Evolutionary conservation across 768 basidiomycete species (phyloP), one percentile per base, ranked within the genome.

Genomic region (Tylopilus vinaceipallidus): DNA sequence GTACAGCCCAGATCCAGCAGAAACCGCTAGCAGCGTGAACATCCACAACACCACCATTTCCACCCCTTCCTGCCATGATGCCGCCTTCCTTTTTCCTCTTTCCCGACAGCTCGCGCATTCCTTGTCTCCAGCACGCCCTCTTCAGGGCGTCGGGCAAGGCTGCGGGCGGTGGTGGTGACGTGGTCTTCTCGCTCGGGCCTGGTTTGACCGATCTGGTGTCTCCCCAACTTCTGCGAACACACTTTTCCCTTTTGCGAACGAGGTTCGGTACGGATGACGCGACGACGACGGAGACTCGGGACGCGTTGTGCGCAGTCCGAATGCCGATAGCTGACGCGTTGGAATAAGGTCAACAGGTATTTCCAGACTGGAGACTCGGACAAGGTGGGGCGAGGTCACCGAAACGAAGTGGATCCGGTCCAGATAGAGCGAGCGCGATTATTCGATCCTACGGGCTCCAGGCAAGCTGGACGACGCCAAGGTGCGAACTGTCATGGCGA

Each of bases 51-150:
- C 35, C 36, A 42, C 33, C 30, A 37, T 13, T 48, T 38, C 13
- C 3, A 24, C 23, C 35, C 20, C 20, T 22, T 17, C 45, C 19
- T 43, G 14, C 26, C 5, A 46, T 24, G 39, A 50, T 19, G 3
- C 11, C 49, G 20, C 20, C 27, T 17, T 29, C 14, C 4, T 9
- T 42, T 27, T 24, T n/a, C n/a, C 19, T 1, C 13, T 8, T 8
- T 26, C 10, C n/a, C 17, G 20, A 33, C 27, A 55, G 47, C 55
- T 48, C 32, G 40, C 35, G 40, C 17, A 43, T 14, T 3, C 47
- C 41, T 46, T 40, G 8, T 55, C 57, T 59, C 47, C 30, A 50
- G 57, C 14, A 37, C 45, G 57, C 52, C 57, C 47, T 49, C 47
- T 33, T 39, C 29, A 46, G 47, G 57, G 57, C 47, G 45, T 52